Percentiles rank a stretch among this genome's conserved stretches.
Conservation (phyloP, 192 early-diverging fungal genomes). For the Chytriomyces confervae region DNA sequence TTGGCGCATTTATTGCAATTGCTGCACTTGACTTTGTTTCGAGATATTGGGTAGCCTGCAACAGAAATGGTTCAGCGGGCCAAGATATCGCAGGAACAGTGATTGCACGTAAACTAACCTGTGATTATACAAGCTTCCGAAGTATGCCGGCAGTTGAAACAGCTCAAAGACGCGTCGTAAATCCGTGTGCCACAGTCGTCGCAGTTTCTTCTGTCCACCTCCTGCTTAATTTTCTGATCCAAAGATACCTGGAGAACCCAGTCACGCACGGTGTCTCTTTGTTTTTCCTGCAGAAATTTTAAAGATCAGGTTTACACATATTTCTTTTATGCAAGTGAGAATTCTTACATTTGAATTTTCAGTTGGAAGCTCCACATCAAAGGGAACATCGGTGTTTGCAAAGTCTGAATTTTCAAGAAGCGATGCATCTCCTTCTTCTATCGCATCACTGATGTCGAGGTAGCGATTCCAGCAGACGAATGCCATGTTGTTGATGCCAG, state of each 20-base stretch:
- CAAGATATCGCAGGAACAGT: neutral
- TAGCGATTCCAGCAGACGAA: constrained; percentile 72
- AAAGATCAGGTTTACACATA: neutral
- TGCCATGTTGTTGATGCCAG: constrained; percentile 66
- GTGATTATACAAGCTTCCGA: constrained; percentile 67
- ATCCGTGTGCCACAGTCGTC: constrained; percentile 61
- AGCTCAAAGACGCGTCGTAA: constrained; percentile 58
- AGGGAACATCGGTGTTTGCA: constrained; percentile 65
- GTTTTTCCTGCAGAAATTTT: constrained; percentile 43
- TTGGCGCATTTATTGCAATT: constrained; percentile 58
- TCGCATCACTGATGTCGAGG: constrained; percentile 65
- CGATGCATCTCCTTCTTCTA: constrained; percentile 63
- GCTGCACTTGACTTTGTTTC: constrained; percentile 58
- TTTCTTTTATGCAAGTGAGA: neutral
- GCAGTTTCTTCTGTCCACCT: constrained; percentile 62
- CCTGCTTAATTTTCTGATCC: constrained; percentile 64
- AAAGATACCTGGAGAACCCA: constrained; percentile 71
- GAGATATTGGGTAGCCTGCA: constrained; percentile 61
- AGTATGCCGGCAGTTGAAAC: constrained; percentile 51
- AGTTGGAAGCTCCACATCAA: constrained; percentile 56
- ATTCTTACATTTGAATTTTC: constrained; percentile 52
- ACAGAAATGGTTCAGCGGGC: neutral
- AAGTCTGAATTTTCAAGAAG: constrained; percentile 64
- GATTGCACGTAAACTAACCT: constrained; percentile 43
- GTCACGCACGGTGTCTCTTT: constrained; percentile 66